Conservation (phyloP, 441 rosid species). For the Erodium trifolium region DNA sequence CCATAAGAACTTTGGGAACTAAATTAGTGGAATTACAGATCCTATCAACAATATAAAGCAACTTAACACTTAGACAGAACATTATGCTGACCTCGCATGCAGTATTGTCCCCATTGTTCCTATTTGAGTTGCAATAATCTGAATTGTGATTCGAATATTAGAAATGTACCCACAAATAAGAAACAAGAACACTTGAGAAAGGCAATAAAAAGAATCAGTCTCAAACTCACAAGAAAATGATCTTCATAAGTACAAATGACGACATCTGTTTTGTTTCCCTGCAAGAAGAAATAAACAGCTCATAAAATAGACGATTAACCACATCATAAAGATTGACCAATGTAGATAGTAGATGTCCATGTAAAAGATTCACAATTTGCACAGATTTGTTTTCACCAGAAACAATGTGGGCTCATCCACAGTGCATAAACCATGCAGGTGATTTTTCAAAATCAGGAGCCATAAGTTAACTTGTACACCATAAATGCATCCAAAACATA, state of each 20-base stretch:
- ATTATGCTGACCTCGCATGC: constrained; percentile 57
- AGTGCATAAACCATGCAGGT: background rate
- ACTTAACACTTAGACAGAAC: background rate
- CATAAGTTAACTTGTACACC: background rate
- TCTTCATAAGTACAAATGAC: background rate
- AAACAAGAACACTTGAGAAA: background rate
- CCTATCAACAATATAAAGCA: background rate
- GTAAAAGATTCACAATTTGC: background rate
- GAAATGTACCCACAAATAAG: background rate
- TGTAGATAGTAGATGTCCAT: background rate
- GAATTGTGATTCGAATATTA: constrained; percentile 20
- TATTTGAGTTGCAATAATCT: constrained; percentile 82
- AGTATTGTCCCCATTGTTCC: constrained; percentile 83
- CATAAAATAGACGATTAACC: background rate
- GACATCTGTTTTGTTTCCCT: background rate
- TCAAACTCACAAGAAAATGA: background rate
- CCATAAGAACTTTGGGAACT: background rate
- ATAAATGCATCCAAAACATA: background rate
- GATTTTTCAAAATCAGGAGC: background rate
- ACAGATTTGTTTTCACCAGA: background rate
- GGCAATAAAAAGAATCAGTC: too few species aligned
- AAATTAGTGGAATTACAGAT: background rate
- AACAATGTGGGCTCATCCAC: background rate
- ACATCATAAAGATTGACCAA: background rate
- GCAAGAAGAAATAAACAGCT: background rate